A percentile compares a stretch with the other conserved stretches of the same genome.
These are phyloP conservation scores for Penicillium sp. DNA, from an alignment of 2,329 filamentous ascomycete species.

Conservation along the genomic window DNA sequence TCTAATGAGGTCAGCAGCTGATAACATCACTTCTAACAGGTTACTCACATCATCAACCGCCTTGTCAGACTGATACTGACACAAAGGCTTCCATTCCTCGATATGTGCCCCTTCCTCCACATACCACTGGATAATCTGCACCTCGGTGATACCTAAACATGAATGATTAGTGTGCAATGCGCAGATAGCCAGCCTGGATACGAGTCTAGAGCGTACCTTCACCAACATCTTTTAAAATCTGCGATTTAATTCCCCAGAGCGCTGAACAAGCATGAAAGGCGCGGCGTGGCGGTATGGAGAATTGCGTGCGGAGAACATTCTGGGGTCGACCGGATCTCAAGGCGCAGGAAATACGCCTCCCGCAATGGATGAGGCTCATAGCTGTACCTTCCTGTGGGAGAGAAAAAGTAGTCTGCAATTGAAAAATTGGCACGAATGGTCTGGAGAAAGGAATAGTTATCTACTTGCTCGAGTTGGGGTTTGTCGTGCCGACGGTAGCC, in stretches of 20 bases:
- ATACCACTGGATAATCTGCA: constrained; percentile 99
- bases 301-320: constrained; percentile 25
- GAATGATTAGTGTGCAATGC: too few relatives aligned
- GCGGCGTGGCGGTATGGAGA: constrained; percentile 25
- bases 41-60: constrained; percentile 57
- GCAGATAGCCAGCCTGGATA: too few relatives aligned
- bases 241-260: constrained; percentile 35
- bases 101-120: constrained; percentile 91
- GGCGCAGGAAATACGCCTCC: constrained; percentile 26
- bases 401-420: not conserved
- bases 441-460: not conserved
- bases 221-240: constrained; percentile 41
- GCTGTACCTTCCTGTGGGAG: constrained; percentile 4
- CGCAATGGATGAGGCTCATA: constrained; percentile 32
- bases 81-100: constrained; percentile 95
- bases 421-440: constrained; percentile 1
- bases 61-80: constrained; percentile 98
- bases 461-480: not conserved
- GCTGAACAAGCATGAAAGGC: constrained; percentile 33
- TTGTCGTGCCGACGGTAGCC: constrained; percentile 21
- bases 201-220: constrained; percentile 36
- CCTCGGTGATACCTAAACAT: constrained; percentile 80
- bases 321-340: constrained; percentile 24
- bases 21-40: not conserved
- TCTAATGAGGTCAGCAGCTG: constrained; percentile 53